Base-by-base conservation (phyloP, 768 basidiomycete species). In the Panaeolus cyanescens region DNA sequence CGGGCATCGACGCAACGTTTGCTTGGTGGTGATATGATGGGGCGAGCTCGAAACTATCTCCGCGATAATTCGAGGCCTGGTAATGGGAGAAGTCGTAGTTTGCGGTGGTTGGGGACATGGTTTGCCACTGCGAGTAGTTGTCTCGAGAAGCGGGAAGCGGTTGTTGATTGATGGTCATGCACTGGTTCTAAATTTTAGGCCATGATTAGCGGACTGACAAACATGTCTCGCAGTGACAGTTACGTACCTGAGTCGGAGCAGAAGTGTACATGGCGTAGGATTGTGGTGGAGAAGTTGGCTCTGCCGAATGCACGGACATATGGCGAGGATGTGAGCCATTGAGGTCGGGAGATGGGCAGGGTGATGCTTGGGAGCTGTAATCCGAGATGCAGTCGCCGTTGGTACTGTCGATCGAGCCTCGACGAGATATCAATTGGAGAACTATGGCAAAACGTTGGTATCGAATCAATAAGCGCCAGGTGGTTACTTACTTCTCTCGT, bases 401-500 rank as follows among this genome's bases (percentile, higher is more conserved):
- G 56, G 59, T 59, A n/a, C 22, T 50, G 45, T 62, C 65, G 3
- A 63, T 55, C 17, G 60, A 67, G 36, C 28, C 64, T 12, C 67
- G 67, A 60, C 65, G 68, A 32, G 68, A 69, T 56, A 75, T 74
- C n/a, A 76, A 62, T 5, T 73, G 62, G 20, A 77, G 67, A 30
- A 77, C 75, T 73, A 58, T 15, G 33, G 55, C 5, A 15, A 13
- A 31, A 17, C 33, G 39, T 55, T 8, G 58, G 32, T 33, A 9
- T 13, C 4, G 50, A 58, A 59, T 15, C 15, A 22, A 40, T n/a
- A 6, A 50, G 30, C 22, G 32, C 42, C 25, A 25, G 7, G 6
- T 12, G 25, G 13, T 15, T 9, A 68, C 76, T 20, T 61, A 78
- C 77, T 74, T 56, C 68, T 67, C 13, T 71, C 69, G 30, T 83